Base-by-base conservation (phyloP, 176 grass and related monocot genomes). In the Cocos nucifera region DNA sequence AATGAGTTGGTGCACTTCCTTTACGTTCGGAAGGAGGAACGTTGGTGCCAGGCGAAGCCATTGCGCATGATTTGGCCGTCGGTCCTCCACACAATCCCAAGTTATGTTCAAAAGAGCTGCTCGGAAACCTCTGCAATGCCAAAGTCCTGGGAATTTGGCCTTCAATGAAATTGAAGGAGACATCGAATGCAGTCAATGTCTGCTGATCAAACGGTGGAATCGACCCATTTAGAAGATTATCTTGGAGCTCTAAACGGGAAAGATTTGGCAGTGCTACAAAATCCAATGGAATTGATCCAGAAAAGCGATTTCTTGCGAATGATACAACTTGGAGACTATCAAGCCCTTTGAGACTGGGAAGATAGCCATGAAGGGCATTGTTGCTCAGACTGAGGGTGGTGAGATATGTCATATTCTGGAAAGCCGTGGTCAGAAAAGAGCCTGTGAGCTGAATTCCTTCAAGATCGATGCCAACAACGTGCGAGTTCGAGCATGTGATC, bases 131-230 rank as follows among this genome's bases (percentile, higher is more conserved):
- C 26, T 73, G 65, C 57, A 92, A 22, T 26, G 67, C 70, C 28
- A 23, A 51, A 9, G 83, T 96, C 57, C 0, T 69, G 14, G 87
- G 93, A 26, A 98, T 74, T 57, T 54, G 58, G 0, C 93, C 93
- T 53, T 79, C 79, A 62, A 98, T 81, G 52, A 98, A 98, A 68
- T 98, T 98, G 67, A 92, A 85, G 5, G 93, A 98, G 17, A 98
- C 87, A 50, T 98, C 89, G 73, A 98, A 85, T 26, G 61, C 70
- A 29, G 49, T 39, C 44, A 98, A 77, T 0, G 56, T 67, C 0
- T 7, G 25, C 76, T 98, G 93, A 39, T 53, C 17, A 70, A 98
- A 92, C n/a, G 78, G 66, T 10, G 88, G 88, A 50, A 98, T 27
- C 3, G 78, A 59, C 23, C 93, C 88, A 17, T 17, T 92, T 58